Percentiles rank a stretch among this genome's conserved stretches.
Evolutionary conservation across 2,329 filamentous ascomycete species (phyloP).

Genomic region (Cryphonectria parasitica): DNA sequence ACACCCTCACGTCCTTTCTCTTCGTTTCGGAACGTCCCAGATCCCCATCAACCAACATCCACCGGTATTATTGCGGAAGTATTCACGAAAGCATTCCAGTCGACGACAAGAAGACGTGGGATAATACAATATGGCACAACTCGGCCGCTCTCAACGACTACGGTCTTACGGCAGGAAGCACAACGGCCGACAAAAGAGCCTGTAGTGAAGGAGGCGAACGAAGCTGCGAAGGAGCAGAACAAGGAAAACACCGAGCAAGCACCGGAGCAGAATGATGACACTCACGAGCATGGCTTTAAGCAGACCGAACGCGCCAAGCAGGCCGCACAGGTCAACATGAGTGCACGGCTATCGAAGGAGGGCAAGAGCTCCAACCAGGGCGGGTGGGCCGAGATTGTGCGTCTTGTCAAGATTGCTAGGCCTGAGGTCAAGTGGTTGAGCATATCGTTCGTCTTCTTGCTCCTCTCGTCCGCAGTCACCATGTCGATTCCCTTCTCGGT

Average conservation of each 20-base stretch:
- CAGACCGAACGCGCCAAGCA: conserved; percentile 79
- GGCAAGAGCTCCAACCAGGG: conserved; percentile 60
- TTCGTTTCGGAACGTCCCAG: conserved; percentile 13
- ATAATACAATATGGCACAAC: conserved; percentile 29
- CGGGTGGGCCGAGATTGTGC: conserved; percentile 77
- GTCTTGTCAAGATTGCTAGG: conserved; percentile 84
- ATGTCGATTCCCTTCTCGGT: conserved; percentile 98
- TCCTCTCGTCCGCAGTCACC: conserved; percentile 89
- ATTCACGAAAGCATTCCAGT: conserved; percentile 24
- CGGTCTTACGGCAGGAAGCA: conserved; percentile 29
- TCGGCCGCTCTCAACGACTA: conserved; percentile 35
- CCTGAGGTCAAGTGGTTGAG: conserved; percentile 80
- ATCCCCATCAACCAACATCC: not conserved
- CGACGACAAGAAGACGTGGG: conserved; percentile 26
- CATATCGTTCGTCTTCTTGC: conserved; percentile 79
- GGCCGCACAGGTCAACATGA: conserved; percentile 87
- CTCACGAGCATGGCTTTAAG: conserved; percentile 50
- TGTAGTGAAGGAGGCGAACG: conserved; percentile 23
- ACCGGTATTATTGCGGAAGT: conserved; percentile 16
- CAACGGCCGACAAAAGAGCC: conserved; percentile 24
- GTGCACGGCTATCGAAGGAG: conserved; percentile 85
- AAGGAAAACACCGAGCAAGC: conserved; percentile 28
- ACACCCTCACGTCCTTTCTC: conserved; percentile 10
- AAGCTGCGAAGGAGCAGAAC: conserved; percentile 1
- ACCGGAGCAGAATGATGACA: conserved; percentile 34